Evolutionary conservation across 2,329 filamentous ascomycete genomes (phyloP), one percentile per base, ranked within the genome.

Genomic region (Aspergillus fijiensis): DNA sequence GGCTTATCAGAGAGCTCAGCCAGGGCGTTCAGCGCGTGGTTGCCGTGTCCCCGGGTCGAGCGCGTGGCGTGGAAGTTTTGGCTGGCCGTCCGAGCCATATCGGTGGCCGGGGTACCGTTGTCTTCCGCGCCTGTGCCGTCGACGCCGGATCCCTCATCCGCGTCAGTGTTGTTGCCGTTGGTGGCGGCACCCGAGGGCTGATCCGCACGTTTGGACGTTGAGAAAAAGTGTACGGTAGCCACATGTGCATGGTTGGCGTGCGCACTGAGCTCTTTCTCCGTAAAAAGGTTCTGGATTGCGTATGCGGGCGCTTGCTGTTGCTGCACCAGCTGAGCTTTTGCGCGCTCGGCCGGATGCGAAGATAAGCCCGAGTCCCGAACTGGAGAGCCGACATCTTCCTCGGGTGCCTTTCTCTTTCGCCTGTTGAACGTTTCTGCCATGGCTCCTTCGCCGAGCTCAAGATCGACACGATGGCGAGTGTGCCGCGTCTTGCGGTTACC

Each of bases 221-320:
- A 80, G 72, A 88, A 87, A 74, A 80, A 81, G 63, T 81, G 79
- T 4, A 83, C 80, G 0, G 87, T 83, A 5, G 85, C 85, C 31
- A 84, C 78, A 54, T 85, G 84, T 3, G 86, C 86, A 50, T 82
- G 81, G 66, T 87, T 86, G 61, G 85, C 85, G 58, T 85, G 84
- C 71, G 85, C 78, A 55, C 82, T 82, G 56, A 89, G 80, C 72
- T 89, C 86, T 75, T 88, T 88, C 62, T 89, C 86, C 3, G 85
- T 88, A 70, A 89, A 89, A 16, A 89, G 78, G n/a, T 82, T 81
- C 58, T 87, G 82, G 59, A 89, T 81, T 7, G 84, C 86, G 73
- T 87, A 87, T 4, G 82, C 78, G 1, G 85, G 79, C 7, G 84
- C 82, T 63, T 84, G 81, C 65, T 84, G 84, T 64, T 88, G 85